Conservation (phyloP, 2,329 filamentous ascomycete species). For the Amphichorda felina region DNA sequence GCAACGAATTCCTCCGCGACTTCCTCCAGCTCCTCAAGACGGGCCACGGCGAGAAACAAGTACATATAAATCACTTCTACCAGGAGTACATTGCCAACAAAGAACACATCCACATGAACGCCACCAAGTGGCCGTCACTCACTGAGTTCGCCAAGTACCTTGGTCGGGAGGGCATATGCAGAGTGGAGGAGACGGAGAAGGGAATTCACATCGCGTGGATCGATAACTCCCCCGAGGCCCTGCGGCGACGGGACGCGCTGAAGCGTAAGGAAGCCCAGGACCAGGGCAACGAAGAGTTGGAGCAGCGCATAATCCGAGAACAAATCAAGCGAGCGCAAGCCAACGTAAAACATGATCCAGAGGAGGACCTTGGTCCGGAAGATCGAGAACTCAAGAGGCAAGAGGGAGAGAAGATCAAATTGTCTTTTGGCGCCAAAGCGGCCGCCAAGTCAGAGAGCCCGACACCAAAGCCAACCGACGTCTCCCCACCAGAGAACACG, state of each 20-base stretch:
- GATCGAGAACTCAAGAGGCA: constrained; percentile 38
- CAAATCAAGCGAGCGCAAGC: constrained; percentile 70
- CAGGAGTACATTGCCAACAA: constrained; percentile 85
- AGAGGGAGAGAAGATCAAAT: constrained; percentile 65
- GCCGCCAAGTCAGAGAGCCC: constrained; percentile 6
- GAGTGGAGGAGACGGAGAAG: constrained; percentile 81
- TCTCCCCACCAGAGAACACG: too few species aligned
- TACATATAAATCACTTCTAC: constrained; percentile 88
- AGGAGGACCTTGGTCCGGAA: constrained; percentile 21
- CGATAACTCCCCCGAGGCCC: constrained; percentile 78
- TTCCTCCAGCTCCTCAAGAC: constrained; percentile 70
- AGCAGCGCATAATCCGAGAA: constrained; percentile 70
- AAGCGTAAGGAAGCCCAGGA: constrained; percentile 77
- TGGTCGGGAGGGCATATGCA: constrained; percentile 74
- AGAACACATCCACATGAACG: constrained; percentile 86
- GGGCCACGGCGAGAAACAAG: constrained; percentile 79
- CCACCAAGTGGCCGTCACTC: constrained; percentile 77
- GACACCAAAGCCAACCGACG: constrained; percentile 3
- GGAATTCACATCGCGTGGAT: constrained; percentile 83
- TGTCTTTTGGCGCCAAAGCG: constrained; percentile 49
- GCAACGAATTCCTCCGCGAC: constrained; percentile 67
- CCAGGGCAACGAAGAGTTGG: constrained; percentile 80
- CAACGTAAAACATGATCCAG: constrained; percentile 25
- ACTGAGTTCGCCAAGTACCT: constrained; percentile 85
- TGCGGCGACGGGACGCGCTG: constrained; percentile 70